phyloP scores from a whole-genome alignment of 2,329 filamentous ascomycete genomes.

The Ophiocordyceps camponoti-rufipedis region DNA sequence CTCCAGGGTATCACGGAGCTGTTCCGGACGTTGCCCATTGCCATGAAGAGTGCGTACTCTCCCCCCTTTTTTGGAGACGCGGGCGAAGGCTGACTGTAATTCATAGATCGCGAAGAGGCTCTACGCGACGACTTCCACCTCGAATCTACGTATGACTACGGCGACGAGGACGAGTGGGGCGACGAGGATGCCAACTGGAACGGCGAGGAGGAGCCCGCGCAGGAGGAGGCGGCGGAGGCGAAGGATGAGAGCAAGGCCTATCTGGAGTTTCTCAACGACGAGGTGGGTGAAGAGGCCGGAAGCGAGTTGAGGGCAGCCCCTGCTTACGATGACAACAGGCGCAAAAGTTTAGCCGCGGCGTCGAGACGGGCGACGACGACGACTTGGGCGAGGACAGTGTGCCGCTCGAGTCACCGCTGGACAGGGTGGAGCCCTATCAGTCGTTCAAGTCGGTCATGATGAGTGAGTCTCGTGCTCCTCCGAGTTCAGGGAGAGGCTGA shows the following conservation, averaged over 20 bases:
- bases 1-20: slow-evolving; percentile 75
- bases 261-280: slow-evolving; percentile 86
- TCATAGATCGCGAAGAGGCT: slow-evolving; percentile 68
- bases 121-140: slow-evolving; percentile 72
- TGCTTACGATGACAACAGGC: slow-evolving; percentile 30
- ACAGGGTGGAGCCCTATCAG: slow-evolving; percentile 87
- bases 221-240: slow-evolving; percentile 45
- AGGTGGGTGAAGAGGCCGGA: slow-evolving; percentile 30
- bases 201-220: slow-evolving; percentile 51
- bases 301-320: background rate
- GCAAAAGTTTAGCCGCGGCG: slow-evolving; percentile 60
- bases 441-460: slow-evolving; percentile 70
- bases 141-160: slow-evolving; percentile 43
- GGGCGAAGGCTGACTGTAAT: background rate
- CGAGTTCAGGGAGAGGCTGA: background rate
- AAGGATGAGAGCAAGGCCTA: slow-evolving; percentile 90
- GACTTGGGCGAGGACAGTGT: slow-evolving; percentile 87
- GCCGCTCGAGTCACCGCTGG: slow-evolving; percentile 80
- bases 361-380: slow-evolving; percentile 49
- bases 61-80: slow-evolving; percentile 7
- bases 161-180: slow-evolving; percentile 64
- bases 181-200: slow-evolving; percentile 73
- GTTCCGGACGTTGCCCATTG: slow-evolving; percentile 78
- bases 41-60: slow-evolving; percentile 54
- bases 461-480: slow-evolving; percentile 38